Evolutionary conservation across 2,329 filamentous ascomycete genomes (phyloP).

Genomic region (Plectosphaerella plurivora): DNA sequence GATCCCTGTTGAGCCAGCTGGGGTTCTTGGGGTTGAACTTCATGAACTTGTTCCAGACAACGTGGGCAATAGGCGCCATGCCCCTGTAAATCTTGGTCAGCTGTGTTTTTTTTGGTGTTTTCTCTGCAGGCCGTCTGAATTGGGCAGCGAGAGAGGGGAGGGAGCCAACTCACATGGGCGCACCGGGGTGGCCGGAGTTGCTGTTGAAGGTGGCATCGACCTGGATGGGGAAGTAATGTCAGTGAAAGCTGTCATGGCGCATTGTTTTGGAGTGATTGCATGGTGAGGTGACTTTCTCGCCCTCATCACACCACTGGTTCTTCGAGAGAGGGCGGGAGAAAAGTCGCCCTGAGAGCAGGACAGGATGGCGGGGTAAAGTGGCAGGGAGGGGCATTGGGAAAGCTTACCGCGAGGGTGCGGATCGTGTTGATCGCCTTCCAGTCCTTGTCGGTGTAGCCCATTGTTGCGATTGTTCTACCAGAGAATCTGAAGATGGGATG

Average conservation of each 20-base stretch:
- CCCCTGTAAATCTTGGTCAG: constrained; percentile 45
- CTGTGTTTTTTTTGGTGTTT: constrained; percentile 1
- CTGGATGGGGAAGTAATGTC: constrained; percentile 41
- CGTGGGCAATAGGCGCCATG: constrained; percentile 92
- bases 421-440: constrained; percentile 97
- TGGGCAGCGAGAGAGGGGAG: not conserved
- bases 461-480: constrained; percentile 42
- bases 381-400: constrained; percentile 10
- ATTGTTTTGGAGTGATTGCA: constrained; percentile 4
- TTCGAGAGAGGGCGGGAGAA: not conserved
- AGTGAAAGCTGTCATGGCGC: constrained; percentile 8
- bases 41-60: constrained; percentile 99
- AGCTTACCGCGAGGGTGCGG: constrained; percentile 86
- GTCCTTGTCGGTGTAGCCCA: constrained; percentile 87
- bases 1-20: constrained; percentile 93
- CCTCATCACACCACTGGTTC: no score
- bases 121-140: not conserved
- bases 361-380: constrained; percentile 27
- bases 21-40: constrained; percentile 99
- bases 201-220: constrained; percentile 95
- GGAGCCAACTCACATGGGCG: constrained; percentile 71
- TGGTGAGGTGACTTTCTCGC: not conserved
- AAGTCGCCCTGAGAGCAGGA: constrained; percentile 8
- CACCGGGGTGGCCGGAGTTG: constrained; percentile 98
- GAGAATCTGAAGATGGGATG: constrained; percentile 15